These are phyloP conservation scores for Colletotrichum sp. DNA, from an alignment of 2,329 filamentous ascomycete species.

Conservation along the genomic window DNA sequence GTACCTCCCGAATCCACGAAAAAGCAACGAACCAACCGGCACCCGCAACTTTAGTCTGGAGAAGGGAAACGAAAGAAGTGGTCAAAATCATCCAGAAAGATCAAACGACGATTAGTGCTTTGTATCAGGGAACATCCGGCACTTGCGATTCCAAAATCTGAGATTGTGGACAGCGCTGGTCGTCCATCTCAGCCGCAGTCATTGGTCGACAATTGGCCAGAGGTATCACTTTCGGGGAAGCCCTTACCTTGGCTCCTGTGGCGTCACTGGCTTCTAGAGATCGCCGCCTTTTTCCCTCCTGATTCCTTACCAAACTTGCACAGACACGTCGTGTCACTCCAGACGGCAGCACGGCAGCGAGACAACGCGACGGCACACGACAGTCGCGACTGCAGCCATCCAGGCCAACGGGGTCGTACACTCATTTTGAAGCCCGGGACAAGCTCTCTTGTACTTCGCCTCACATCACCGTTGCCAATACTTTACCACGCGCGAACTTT, in stretches of 20 bases:
- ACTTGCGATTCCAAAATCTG: background rate
- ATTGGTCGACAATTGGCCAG: background rate
- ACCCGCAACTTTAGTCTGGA: background rate
- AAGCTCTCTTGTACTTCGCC: background rate
- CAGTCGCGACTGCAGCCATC: background rate
- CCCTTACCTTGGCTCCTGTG: background rate
- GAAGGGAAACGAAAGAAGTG: background rate
- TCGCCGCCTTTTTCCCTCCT: background rate
- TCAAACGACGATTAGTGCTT: background rate
- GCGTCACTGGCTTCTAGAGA: slow-evolving; percentile 12
- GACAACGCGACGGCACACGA: background rate
- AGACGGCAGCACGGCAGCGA: background rate
- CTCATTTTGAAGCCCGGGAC: background rate
- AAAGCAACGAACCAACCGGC: background rate
- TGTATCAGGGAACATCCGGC: background rate
- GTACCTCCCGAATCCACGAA: background rate
- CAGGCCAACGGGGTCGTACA: background rate
- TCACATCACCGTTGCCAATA: background rate
- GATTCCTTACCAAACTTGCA: slow-evolving; percentile 7
- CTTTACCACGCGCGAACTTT: background rate
- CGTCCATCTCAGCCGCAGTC: slow-evolving; percentile 5
- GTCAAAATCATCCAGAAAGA: background rate
- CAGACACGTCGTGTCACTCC: slow-evolving; percentile 3
- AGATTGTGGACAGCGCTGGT: slow-evolving; percentile 15
- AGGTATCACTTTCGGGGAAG: background rate